These are phyloP conservation scores for Meredithiella fracta DNA, from an alignment of 2,329 filamentous ascomycete species.

Conservation along the genomic window DNA sequence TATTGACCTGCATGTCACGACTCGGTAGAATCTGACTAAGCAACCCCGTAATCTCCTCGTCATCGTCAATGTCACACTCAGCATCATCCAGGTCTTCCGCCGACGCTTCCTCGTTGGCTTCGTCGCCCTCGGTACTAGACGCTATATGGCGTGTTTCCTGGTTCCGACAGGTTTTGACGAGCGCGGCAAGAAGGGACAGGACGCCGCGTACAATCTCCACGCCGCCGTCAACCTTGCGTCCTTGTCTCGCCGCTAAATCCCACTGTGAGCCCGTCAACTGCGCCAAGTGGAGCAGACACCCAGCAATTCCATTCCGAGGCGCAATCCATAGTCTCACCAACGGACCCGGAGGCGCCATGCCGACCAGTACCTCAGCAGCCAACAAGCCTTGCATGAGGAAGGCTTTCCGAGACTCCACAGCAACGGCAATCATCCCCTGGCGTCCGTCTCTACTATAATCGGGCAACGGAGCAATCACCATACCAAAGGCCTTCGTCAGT, in stretches of 20 bases:
- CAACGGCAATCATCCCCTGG: constrained; percentile 41
- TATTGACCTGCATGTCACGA: constrained; percentile 49
- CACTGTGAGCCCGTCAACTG: constrained; percentile 52
- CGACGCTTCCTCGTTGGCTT: background rate
- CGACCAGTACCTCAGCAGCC: constrained; percentile 73
- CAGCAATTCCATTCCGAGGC: constrained; percentile 68
- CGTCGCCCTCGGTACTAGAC: constrained; percentile 29
- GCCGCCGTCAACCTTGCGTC: constrained; percentile 28
- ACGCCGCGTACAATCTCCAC: constrained; percentile 46
- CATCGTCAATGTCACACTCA: constrained; percentile 22
- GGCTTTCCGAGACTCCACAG: constrained; percentile 72
- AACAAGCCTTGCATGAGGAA: constrained; percentile 84
- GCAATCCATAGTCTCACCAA: constrained; percentile 64
- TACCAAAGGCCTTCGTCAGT: constrained; percentile 69
- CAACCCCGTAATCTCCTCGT: constrained; percentile 24
- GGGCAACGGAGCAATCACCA: constrained; percentile 73
- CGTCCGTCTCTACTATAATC: constrained; percentile 42
- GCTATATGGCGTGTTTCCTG: constrained; percentile 53
- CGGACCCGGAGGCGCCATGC: constrained; percentile 56
- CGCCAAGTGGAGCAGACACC: constrained; percentile 60
- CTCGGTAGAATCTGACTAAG: constrained; percentile 48
- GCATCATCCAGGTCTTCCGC: background rate
- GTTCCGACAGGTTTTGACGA: constrained; percentile 22
- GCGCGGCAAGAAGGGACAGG: constrained; percentile 45
- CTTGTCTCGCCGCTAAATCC: constrained; percentile 29